A percentile compares a stretch with the other conserved stretches of the same genome.
These are phyloP conservation scores for Isabelozyma pseudorhagii DNA, from an alignment of 805 yeast genomes.

Conservation along the genomic window DNA sequence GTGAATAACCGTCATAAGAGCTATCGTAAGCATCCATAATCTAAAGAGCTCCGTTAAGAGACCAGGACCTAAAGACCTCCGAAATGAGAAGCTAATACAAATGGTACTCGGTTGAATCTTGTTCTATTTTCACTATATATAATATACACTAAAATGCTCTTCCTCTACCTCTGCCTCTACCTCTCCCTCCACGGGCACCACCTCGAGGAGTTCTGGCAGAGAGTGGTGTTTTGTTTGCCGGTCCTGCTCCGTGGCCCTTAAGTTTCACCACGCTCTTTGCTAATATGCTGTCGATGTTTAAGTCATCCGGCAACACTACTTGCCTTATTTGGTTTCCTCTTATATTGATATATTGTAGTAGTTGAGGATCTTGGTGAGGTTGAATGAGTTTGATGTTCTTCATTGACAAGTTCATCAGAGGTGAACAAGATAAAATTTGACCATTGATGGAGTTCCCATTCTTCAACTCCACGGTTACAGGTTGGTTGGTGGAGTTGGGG, in stretches of 20 bases:
- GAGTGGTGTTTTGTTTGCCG: slow-evolving; percentile 19
- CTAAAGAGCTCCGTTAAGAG: neutral
- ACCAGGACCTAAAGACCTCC: neutral
- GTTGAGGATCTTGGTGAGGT: slow-evolving; percentile 63
- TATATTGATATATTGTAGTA: slow-evolving; percentile 74
- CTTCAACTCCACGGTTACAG: slow-evolving; percentile 86
- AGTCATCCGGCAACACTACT: slow-evolving; percentile 78
- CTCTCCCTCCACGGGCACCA: slow-evolving; percentile 14
- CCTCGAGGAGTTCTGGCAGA: slow-evolving; percentile 15
- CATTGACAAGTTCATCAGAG: slow-evolving; percentile 84
- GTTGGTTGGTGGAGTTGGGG: slow-evolving; percentile 60
- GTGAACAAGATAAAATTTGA: slow-evolving; percentile 78
- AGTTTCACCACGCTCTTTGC: slow-evolving; percentile 47
- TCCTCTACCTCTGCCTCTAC: slow-evolving; percentile 15
- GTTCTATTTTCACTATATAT: neutral
- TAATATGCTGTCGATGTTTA: slow-evolving; percentile 65
- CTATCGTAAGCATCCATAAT: too few relatives aligned
- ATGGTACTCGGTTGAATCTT: neutral
- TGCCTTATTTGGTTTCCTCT: slow-evolving; percentile 88
- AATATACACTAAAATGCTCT: slow-evolving; percentile 11
- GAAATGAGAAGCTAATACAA: neutral
- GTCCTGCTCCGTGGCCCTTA: slow-evolving; percentile 45
- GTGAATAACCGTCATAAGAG: neutral
- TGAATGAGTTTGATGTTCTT: slow-evolving; percentile 78
- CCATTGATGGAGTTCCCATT: slow-evolving; percentile 89